Base-by-base conservation (phyloP, 2,329 filamentous ascomycete species). In the Phoma sp. region DNA sequence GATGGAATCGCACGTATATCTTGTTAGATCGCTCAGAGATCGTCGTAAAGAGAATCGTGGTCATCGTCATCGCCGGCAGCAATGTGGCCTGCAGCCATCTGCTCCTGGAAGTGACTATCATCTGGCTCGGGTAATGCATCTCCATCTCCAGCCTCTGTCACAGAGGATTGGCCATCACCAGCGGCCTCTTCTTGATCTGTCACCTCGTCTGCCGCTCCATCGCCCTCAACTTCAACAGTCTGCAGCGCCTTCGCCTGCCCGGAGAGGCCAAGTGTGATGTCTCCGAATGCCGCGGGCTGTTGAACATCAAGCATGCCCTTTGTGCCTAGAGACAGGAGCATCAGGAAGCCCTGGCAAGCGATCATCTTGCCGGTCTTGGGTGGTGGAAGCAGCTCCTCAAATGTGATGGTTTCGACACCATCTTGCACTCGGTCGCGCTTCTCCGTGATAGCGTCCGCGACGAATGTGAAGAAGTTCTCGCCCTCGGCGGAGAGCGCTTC, bases 341-440 rank as follows among this genome's bases (percentile, higher is more conserved):
- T 72, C 53, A 82, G 61, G 53, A 81, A 58, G 9, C 73, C 73
- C 62, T 77, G 78, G 29, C 90, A 76, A 89, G 85, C 69, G 91
- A 88, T 86, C 27, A 84, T 77, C 32, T 79, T 82, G 37, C 72
- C 79, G 27, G 84, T 85, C 37, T 79, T 75, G 9, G 69, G 68
- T 0, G 85, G 82, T n/a, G 84, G 80, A 39, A 95, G 84, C 9
- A 96, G 76, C 43, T 85, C 78, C 40, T 88, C 85, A 68, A 97
- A 96, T 0, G 82, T 77, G 37, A 95, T 78, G 75, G 69, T 67
- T 4, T 74, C 70, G 2, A 61, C 53, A 10, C 61, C 58, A 9
- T 36, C 57, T 31, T 59, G 58, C 15, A 55, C 44, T 17, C 52
- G 63, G 25, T 33, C 48, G 25, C 60, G 70, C 57, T 74, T 73